Evolutionary conservation across 1,139 yeast genomes (phyloP), one percentile per base, ranked within the genome.

Genomic region (Hansenula lynferdii): DNA sequence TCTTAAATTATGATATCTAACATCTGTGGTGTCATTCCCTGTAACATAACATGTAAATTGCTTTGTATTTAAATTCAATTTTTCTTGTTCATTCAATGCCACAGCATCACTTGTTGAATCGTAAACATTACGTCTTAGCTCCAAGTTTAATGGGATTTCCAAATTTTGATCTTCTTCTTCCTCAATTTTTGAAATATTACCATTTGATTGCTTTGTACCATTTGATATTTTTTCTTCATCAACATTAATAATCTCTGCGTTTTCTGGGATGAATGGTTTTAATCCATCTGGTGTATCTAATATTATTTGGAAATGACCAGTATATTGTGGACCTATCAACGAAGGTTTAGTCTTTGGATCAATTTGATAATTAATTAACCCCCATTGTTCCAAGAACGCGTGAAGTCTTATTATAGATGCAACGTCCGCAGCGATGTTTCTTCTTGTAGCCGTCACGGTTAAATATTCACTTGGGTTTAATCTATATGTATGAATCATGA

Each of bases 371-470:
- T 89, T 89, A 51, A 89, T 85, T 48, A 89, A 67, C 14, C 97
- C 97, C 97, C 97, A 89, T 61, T 82, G 83, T 51, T 85, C 92
- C 54, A 89, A 70, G 54, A 89, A 89, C 38, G 82, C 78, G 58
- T 89, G 96, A 11, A 89, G 75, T 51, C 96, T 75, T 60, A 89
- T 80, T 39, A 89, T 76, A n/a, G 87, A 75, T 1, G 94, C 85
- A 28, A 87, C 96, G 61, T 89, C 97, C 36, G 95, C 94, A 2
- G 95, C 90, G 49, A 89, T 69, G 57, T 85, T 87, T 56, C 96
- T 77, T 60, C 97, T 77, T 28, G 84, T 80, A 1, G 96, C 95
- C 1, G 97, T 89, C 28, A 87, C 79, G 0, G 96, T 85, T 51
- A 89, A 68, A 58, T 87, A 89, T 55, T 89, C 97, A 39, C 77